Base-by-base conservation (phyloP, 2,329 filamentous ascomycete genomes). In the Exserohilum turcica region DNA sequence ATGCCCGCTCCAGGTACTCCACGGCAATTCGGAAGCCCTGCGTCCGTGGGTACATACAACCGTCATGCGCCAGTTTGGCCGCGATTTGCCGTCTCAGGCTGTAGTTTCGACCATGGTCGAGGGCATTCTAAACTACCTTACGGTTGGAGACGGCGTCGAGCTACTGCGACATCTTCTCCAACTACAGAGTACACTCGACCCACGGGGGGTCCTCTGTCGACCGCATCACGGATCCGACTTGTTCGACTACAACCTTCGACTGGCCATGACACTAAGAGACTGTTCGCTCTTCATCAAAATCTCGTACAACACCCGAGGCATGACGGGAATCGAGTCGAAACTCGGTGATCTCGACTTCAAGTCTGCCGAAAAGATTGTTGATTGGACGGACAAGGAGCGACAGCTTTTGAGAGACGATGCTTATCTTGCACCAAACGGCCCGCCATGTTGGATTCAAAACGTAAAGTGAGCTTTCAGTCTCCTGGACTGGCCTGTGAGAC, bases 311-410 rank as follows among this genome's bases (percentile, higher is more conserved):
- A 12, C 48, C 3, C 27, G 43, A 3, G 37, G 43, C 12, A 43
- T 54, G 1, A 46, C 44, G 6, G 43, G 31, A 8, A 68, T 79
- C 12, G 76, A 77, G 31, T 75, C 74, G 8, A 72, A 77, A 37
- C 63, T 81, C 3, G 78, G 72, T 0, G 79, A 81, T 59, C 68
- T 81, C 5, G 79, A 81, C 50, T 70, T 78, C 59, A 81, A 81
- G 60, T 73, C 71, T 5, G 52, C 65, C 0, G 74, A 73, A 36
- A 79, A 79, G 60, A 52, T 78, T 4, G 45, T 54, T 8, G 71
- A 75, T 31, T 80, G 78, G 78, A 60, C 54, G 43, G 56, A 66
- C 5, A 75, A 76, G n/a, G 78, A 80, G 52, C 51, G 52, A n/a
- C 52, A 52, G 9, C 57, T 80, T 1, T 28, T 53, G 19, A 27